Base-by-base conservation (phyloP, 768 basidiomycete species). In the Agaricus bisporus region DNA sequence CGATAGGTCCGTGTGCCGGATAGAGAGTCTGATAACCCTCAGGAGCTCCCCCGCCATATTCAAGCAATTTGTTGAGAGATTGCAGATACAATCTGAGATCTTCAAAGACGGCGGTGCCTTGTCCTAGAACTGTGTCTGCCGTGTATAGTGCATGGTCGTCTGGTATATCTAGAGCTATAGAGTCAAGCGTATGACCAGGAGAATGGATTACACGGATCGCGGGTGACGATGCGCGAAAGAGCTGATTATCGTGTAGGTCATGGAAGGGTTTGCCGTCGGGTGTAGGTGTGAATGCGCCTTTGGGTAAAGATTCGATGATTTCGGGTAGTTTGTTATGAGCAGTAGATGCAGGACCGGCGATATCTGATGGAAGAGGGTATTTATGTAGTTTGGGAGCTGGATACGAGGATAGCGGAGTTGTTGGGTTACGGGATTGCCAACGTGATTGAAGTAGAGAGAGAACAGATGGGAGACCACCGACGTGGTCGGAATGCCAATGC, bases 131-230 rank as follows among this genome's bases (percentile, higher is more conserved):
- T 4, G 85, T 91, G 69, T 98, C 95, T 0, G 88, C 91, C 0
- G 92, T 95, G 71, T 95, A 94, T 14, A 98, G 76, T 0, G 83
- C 85, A 22, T 72, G 70, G 61, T 95, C 91, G 42, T 78, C 77
- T 0, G 80, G 73, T 48, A 93, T 72, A 51, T 84, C 72, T 37
- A 98, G 72, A 46, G 77, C 84, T 63, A 97, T 78, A 2, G 91
- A 94, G 66, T 98, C 95, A 43, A 71, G 61, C 0, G 95, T 98
- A 60, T 98, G 95, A 0, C 95, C 95, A 0, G 95, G 95, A 0
- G 91, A 85, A 64, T 91, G 85, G 0, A 98, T 61, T 20, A 97
- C 80, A 22, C 75, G 75, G 9, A 97, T 75, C 15, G 71, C 60
- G 9, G 60, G 56, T 10, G 54, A 46, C 3, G 71, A 64, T 25